Evolutionary conservation across 2,329 filamentous ascomycete genomes (phyloP), one percentile per base, ranked within the genome.

Genomic region (Fusarium abutilonis): DNA sequence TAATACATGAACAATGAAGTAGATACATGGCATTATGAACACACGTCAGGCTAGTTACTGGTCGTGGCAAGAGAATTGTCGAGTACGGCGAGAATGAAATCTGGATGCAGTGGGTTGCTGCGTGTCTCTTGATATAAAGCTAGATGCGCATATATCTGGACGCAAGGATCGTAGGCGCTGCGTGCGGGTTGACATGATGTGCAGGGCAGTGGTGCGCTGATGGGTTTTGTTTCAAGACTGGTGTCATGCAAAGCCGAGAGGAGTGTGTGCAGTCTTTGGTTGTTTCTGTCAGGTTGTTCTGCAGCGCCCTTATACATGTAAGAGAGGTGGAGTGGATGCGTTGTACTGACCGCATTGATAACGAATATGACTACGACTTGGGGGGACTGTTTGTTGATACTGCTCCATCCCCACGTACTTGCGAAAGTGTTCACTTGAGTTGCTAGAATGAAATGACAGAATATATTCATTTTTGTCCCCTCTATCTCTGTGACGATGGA

Each of bases 361-460:
- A 50, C 29, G 56, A 52, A 64, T 40, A 63, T 49, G 43, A 50
- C 28, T 47, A 58, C 19, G 23, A 44, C 36, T 51, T 42, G 17
- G 29, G 36, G 52, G 26, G 14, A 29, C 15, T 26, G 23, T 34
- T 9, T 21, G 6, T 6, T 38, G 11, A 19, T 21, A 38, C 31
- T 7, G 6, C 13, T 34, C 6, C 5, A 34, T 26, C 23, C 23
- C 6, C 23, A 8, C 23, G 23, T 26, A 26, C 23, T 6, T 26
- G 23, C 23, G 6, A 26, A 26, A 26, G 6, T 26, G 8, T 26
- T 7, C 8, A 8, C 23, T 8, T 26, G 23, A 26, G 23, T 26
- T 19, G 19, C 19, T 4, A 19, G 19, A 19, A 19, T 19, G 19
- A 19, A 19, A 3, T 3, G 19, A 19, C 19, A 19, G 19, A 19